Conservation (phyloP, 1,139 yeast genomes). For the Nakaseomyces delphensis region DNA sequence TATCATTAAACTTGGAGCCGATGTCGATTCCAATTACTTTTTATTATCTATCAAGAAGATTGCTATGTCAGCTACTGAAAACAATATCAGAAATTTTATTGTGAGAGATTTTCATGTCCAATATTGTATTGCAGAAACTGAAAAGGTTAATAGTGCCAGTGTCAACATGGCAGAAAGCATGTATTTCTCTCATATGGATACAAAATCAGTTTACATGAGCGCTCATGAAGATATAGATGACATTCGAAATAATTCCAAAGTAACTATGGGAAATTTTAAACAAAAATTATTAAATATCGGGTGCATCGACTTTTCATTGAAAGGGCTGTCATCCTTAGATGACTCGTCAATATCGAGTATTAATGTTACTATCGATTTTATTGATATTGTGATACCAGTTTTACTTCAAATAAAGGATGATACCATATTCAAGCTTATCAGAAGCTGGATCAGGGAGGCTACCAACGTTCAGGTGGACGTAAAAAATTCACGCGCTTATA, state of each 20-base stretch:
- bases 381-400: constrained; percentile 13
- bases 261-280: constrained; percentile 8
- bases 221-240: constrained; percentile 42
- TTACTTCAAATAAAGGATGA: constrained; percentile 11
- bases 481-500: constrained; percentile 15
- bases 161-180: constrained; percentile 46
- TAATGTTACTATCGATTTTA: constrained; percentile 11
- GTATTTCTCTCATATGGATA: constrained; percentile 60
- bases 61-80: constrained; percentile 1
- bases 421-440: constrained; percentile 7
- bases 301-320: constrained; percentile 37
- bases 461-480: neutral
- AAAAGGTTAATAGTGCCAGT: neutral
- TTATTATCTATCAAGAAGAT: neutral
- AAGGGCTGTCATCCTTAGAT: constrained; percentile 43
- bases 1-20: neutral
- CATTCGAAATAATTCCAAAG: neutral
- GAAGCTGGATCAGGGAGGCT: neutral
- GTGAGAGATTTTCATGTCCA: neutral
- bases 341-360: constrained; percentile 32
- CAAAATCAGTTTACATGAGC: constrained; percentile 74
- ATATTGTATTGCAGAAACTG: neutral
- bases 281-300: constrained; percentile 31
- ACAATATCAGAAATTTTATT: constrained; percentile 4
- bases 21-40: neutral